These are phyloP conservation scores for Volvariella surrecta DNA, from an alignment of 1,284 basidiomycete genomes.

Conservation along the genomic window DNA sequence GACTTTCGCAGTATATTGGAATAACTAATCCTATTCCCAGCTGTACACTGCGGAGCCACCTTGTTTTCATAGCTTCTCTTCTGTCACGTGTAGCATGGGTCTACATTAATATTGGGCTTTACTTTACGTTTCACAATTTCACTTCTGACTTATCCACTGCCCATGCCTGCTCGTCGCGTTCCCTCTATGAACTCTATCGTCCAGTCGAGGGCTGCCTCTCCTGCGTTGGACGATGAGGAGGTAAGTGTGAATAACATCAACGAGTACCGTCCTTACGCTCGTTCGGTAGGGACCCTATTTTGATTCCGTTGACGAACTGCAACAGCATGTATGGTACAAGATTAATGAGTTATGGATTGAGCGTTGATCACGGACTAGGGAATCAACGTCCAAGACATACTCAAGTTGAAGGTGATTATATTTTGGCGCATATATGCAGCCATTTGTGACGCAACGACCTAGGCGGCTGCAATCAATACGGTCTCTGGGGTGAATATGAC, in stretches of 20 bases:
- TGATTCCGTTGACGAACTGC: slow-evolving; percentile 82
- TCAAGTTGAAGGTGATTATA: slow-evolving; percentile 73
- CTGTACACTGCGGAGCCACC: slow-evolving; percentile 3
- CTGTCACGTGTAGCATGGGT: too few relatives aligned
- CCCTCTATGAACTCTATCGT: slow-evolving; percentile 31
- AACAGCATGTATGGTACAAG: slow-evolving; percentile 59
- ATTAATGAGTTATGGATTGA: slow-evolving; percentile 8
- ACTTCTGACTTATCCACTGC: neutral
- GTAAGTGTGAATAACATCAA: slow-evolving; percentile 13
- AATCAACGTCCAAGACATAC: slow-evolving; percentile 90
- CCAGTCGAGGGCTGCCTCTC: slow-evolving; percentile 32
- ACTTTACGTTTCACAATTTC: too few relatives aligned
- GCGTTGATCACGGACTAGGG: slow-evolving; percentile 40
- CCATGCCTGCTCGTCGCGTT: slow-evolving; percentile 41
- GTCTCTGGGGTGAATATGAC: slow-evolving; percentile 81
- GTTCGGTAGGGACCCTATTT: slow-evolving; percentile 45
- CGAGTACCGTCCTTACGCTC: slow-evolving; percentile 2
- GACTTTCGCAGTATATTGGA: neutral
- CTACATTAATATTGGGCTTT: too few relatives aligned
- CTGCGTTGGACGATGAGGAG: slow-evolving; percentile 32
- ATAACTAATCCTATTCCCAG: slow-evolving; percentile 4
- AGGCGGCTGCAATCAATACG: slow-evolving; percentile 71
- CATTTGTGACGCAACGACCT: slow-evolving; percentile 7
- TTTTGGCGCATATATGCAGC: neutral
- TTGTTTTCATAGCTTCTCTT: too few relatives aligned